These are phyloP conservation scores for Tuber magnatum DNA, from an alignment of 495 filamentous ascomycete genomes.

Conservation along the genomic window DNA sequence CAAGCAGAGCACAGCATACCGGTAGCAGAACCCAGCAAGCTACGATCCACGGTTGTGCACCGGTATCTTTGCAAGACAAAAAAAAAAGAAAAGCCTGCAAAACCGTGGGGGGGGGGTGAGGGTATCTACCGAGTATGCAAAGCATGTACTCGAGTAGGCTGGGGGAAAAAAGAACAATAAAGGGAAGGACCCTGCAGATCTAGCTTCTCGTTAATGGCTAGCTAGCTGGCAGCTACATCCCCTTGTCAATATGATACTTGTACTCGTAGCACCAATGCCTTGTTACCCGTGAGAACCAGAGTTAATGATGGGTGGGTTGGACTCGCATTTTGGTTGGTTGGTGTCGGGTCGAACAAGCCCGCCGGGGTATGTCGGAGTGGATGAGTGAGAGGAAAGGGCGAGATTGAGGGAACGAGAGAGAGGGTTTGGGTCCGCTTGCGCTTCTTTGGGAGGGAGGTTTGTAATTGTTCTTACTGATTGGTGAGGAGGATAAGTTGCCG, in stretches of 20 bases:
- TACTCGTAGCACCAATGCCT: not conserved
- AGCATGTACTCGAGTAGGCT: not conserved
- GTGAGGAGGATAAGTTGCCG: not conserved
- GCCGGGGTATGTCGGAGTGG: not conserved
- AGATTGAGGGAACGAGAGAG: too few species aligned
- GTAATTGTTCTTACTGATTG: not conserved
- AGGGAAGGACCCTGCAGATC: conserved; percentile 2
- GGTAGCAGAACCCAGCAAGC: not conserved
- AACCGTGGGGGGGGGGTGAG: not conserved
- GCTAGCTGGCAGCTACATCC: not conserved
- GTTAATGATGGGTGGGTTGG: not conserved
- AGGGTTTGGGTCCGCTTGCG: not conserved
- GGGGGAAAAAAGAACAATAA: not conserved
- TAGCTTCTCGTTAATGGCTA: not conserved
- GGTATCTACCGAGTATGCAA: not conserved
- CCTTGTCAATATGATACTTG: too few species aligned
- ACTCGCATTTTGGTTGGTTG: not conserved
- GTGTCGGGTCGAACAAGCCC: not conserved
- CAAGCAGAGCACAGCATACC: not conserved
- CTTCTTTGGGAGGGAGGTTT: not conserved
- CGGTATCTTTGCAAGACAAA: not conserved
- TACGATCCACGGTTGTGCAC: not conserved
- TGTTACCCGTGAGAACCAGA: not conserved
- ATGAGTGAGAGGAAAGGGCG: not conserved
- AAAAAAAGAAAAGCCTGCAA: not conserved